Evolutionary conservation across 306 rosid genomes (phyloP).

Genomic region (Chamaecrista fasciculata): DNA sequence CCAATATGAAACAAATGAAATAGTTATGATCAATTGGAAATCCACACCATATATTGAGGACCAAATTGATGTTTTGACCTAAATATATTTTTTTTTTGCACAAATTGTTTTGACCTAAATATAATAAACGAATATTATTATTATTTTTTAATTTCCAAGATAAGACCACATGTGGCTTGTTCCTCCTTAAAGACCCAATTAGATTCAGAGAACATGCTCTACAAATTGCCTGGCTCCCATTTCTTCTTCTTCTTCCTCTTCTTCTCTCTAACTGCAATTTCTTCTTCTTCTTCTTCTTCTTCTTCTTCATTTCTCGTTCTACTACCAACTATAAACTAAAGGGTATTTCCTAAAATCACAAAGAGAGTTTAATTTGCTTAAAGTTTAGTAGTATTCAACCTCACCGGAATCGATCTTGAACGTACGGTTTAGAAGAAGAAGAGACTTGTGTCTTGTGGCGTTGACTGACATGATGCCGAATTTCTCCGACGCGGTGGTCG

Average conservation of each 20-base stretch:
- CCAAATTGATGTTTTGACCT: too few species aligned
- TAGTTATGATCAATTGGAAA: too few species aligned
- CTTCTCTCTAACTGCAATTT: too few species aligned
- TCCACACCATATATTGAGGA: too few species aligned
- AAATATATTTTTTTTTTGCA: too few species aligned
- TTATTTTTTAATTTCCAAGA: not conserved
- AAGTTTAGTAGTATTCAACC: not conserved
- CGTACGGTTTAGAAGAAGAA: not conserved
- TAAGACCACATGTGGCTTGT: slow-evolving; percentile 30
- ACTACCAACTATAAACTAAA: not conserved
- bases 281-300: too few species aligned
- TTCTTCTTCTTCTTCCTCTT: slow-evolving; percentile 17
- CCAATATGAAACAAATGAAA: too few species aligned
- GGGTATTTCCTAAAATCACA: not conserved
- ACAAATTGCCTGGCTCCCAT: slow-evolving; percentile 13
- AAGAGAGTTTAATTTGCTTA: too few species aligned
- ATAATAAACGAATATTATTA: not conserved
- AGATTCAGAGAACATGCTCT: slow-evolving; percentile 38
- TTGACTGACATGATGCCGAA: slow-evolving; percentile 27
- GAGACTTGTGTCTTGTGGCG: too few species aligned
- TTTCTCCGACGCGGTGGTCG: slow-evolving; percentile 23
- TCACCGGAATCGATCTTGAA: not conserved
- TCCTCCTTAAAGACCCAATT: slow-evolving; percentile 14
- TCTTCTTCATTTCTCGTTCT: not conserved
- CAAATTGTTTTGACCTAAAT: not conserved